Evolutionary conservation across 495 filamentous ascomycete species (phyloP), one percentile per base, ranked within the genome.

Genomic region (Sphaerosporella brunnea): DNA sequence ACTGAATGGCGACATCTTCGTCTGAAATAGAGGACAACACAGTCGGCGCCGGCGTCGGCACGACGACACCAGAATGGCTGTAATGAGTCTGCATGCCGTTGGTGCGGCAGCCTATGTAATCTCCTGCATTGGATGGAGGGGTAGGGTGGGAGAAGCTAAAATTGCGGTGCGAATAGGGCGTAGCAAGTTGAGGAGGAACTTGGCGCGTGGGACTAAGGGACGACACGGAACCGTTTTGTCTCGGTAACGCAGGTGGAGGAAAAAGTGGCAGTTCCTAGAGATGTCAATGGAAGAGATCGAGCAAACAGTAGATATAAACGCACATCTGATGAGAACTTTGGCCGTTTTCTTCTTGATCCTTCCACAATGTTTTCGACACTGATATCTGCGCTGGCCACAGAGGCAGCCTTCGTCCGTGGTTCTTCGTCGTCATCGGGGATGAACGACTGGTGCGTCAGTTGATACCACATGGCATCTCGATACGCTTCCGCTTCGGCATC

Each of bases 341-440:
- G 82, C 59, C 84, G 76, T 71, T 97, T 95, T 52, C 90, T 76
- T 64, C 90, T 78, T 53, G 85, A 85, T 56, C 92, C 90, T 65
- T 96, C 87, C 47, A 97, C 80, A 64, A 97, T 96, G 59, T 97
- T 97, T 49, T 93, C 84, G 53, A 94, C 73, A 63, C 87, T 95
- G 58, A 97, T 97, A 48, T 96, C 90, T 2, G 90, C 58, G 26
- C 58, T 61, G 3, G 58, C 53, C 34, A 61, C 53, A 9, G 58
- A 53, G 10, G 51, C 58, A 21, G 55, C 41, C 44, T 53, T 57
- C 24, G 43, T 45, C 26, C 58, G 41, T 51, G 51, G 50, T 7
- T 53, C 57, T 19, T 53, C 57, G 26, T 56, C 51, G 18, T 51
- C 45, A 19, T 56, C 55, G 7, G 57, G 56, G 2, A 50, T 36